These are phyloP conservation scores for Galeopsis tetrahit DNA, from an alignment of 257 asterid species.

Conservation along the genomic window DNA sequence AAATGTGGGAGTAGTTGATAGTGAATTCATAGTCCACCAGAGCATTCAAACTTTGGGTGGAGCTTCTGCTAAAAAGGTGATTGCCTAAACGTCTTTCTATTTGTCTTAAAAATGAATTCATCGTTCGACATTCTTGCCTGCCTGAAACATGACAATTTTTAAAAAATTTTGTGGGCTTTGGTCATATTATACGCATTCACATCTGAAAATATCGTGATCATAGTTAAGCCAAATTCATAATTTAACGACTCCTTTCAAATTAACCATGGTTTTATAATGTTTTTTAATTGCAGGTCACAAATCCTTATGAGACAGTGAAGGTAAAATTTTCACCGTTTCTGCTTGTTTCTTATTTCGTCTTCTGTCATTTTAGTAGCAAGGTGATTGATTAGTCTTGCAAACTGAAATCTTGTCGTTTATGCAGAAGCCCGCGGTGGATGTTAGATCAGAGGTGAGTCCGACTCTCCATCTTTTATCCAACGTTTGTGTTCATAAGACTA, in stretches of 20 bases:
- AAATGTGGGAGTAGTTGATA: slow-evolving; percentile 95
- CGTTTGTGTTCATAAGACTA: not conserved
- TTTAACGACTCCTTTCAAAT: not conserved
- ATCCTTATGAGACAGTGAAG: slow-evolving; percentile 49
- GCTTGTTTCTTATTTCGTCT: not conserved
- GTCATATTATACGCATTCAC: not conserved
- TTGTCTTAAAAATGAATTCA: not conserved
- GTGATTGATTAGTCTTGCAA: not conserved
- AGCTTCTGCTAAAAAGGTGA: slow-evolving; percentile 69
- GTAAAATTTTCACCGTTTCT: slow-evolving; percentile 37
- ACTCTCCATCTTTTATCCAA: not conserved
- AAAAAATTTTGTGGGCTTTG: no score
- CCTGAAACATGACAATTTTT: no score
- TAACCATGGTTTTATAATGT: not conserved
- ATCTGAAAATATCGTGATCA: not conserved
- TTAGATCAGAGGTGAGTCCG: slow-evolving; percentile 80
- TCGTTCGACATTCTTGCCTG: no score
- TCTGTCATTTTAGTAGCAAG: not conserved
- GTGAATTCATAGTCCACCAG: slow-evolving; percentile 93
- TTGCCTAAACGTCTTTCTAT: not conserved
- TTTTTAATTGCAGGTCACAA: slow-evolving; percentile 51
- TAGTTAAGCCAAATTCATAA: slow-evolving; percentile 5
- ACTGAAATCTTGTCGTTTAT: not conserved
- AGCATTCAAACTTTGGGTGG: slow-evolving; percentile 98
- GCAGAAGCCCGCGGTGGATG: slow-evolving; percentile 72